Evolutionary conservation across 106 monocot genomes (phyloP).

Genomic region (Acorus gramineus): DNA sequence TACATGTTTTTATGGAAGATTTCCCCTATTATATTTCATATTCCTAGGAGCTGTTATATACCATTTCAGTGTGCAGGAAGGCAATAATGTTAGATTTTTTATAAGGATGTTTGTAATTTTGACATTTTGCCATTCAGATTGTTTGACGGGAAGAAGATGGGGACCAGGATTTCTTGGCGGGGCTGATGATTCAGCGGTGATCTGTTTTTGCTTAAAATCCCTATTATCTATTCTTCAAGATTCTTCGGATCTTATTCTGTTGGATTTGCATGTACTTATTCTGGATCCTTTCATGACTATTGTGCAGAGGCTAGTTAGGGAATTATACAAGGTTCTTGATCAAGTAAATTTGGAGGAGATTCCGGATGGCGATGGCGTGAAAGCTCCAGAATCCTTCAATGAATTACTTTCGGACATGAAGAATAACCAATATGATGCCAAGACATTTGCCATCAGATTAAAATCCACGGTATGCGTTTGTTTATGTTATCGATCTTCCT

Average conservation of each 20-base stretch:
- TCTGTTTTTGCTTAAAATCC: too few species aligned
- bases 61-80: too few species aligned
- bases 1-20: too few species aligned
- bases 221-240: background rate
- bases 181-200: conserved; percentile 59
- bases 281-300: background rate
- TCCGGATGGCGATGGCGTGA: conserved; percentile 30
- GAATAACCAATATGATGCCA: conserved; percentile 61
- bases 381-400: conserved; percentile 53
- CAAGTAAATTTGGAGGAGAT: conserved; percentile 49
- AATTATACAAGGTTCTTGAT: conserved; percentile 60
- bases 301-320: conserved; percentile 59
- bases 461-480: conserved; percentile 55
- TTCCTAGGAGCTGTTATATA: too few species aligned
- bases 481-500: background rate
- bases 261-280: background rate
- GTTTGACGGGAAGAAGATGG: conserved; percentile 62
- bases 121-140: conserved; percentile 33
- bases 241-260: background rate
- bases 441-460: conserved; percentile 63
- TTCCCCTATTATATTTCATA: too few species aligned
- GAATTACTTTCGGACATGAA: conserved; percentile 73
- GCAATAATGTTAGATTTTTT: too few species aligned
- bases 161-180: conserved; percentile 73
- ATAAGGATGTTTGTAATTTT: too few species aligned